phyloP scores from a whole-genome alignment of 306 rosid species.

The Casuarina cunninghamiana region DNA sequence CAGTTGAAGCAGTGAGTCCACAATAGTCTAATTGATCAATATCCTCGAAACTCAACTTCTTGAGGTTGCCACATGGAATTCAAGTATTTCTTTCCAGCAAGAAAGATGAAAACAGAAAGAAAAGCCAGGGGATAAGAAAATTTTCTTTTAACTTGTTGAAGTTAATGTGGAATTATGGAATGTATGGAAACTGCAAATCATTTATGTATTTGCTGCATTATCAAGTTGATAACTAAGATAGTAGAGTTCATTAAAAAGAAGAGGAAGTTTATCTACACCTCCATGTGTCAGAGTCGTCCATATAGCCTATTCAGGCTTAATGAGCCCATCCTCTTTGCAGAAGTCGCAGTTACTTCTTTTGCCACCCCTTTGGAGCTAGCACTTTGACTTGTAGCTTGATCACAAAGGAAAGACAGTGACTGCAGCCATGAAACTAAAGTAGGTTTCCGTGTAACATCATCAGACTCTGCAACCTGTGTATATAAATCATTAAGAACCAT shows the following conservation, averaged over 20 bases:
- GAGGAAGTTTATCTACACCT: slow-evolving; percentile 14
- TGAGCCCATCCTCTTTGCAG: slow-evolving; percentile 32
- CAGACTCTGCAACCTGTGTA: slow-evolving; percentile 86
- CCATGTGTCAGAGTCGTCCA: slow-evolving; percentile 55
- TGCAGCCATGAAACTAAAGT: slow-evolving; percentile 90
- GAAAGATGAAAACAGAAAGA: not conserved
- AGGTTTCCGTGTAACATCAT: slow-evolving; percentile 85
- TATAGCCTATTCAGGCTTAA: slow-evolving; percentile 38
- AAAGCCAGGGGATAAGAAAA: not conserved
- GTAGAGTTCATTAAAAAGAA: not conserved
- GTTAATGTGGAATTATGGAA: not conserved
- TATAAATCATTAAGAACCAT: slow-evolving; percentile 73
- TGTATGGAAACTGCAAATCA: not conserved
- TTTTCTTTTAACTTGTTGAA: not conserved
- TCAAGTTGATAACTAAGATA: not conserved
- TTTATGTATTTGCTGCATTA: not conserved
- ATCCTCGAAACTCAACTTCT: not conserved
- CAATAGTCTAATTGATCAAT: not conserved
- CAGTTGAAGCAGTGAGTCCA: no score
- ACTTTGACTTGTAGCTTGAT: slow-evolving; percentile 41
- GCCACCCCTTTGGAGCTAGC: slow-evolving; percentile 28
- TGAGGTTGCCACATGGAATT: not conserved
- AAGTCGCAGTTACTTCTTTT: slow-evolving; percentile 26
- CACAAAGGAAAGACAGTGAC: slow-evolving; percentile 82
- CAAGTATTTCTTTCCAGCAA: not conserved